Conservation (phyloP, 2,329 filamentous ascomycete genomes). For the Aspergillus carbonarius region DNA sequence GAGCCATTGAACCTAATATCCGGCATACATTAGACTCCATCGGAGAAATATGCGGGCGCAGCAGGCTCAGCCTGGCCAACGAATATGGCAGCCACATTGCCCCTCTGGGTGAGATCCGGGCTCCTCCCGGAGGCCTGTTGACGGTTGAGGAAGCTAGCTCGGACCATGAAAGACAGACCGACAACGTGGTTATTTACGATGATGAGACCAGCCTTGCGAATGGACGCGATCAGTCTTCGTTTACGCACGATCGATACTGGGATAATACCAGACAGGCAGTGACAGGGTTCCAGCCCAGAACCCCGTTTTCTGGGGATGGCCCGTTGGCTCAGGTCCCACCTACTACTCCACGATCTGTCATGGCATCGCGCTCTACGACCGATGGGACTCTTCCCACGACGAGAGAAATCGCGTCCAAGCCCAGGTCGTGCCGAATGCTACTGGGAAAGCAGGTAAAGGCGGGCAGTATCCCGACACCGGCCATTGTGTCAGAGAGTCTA, state of each 20-base stretch:
- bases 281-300: slow-evolving; percentile 17
- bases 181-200: slow-evolving; percentile 38
- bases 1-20: slow-evolving; percentile 59
- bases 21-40: slow-evolving; percentile 60
- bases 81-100: slow-evolving; percentile 63
- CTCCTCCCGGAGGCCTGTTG: slow-evolving; percentile 35
- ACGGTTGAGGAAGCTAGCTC: slow-evolving; percentile 46
- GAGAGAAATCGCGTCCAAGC: slow-evolving; percentile 30
- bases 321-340: slow-evolving; percentile 16
- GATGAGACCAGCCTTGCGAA: slow-evolving; percentile 42
- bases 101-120: slow-evolving; percentile 58
- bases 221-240: slow-evolving; percentile 35
- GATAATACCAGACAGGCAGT: slow-evolving; percentile 33
- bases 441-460: slow-evolving; percentile 23
- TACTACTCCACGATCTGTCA: slow-evolving; percentile 12
- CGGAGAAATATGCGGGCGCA: slow-evolving; percentile 62
- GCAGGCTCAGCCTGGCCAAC: slow-evolving; percentile 60
- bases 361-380: background rate
- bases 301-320: slow-evolving; percentile 18
- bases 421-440: slow-evolving; percentile 31
- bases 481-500: slow-evolving; percentile 41
- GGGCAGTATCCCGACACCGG: slow-evolving; percentile 32
- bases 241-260: slow-evolving; percentile 39
- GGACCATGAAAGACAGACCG: slow-evolving; percentile 37
- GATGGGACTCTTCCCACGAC: slow-evolving; percentile 18